A percentile compares a stretch with the other conserved stretches of the same genome.
Conservation (phyloP, 2,329 filamentous ascomycete genomes). For the Neofusicoccum sp. region DNA sequence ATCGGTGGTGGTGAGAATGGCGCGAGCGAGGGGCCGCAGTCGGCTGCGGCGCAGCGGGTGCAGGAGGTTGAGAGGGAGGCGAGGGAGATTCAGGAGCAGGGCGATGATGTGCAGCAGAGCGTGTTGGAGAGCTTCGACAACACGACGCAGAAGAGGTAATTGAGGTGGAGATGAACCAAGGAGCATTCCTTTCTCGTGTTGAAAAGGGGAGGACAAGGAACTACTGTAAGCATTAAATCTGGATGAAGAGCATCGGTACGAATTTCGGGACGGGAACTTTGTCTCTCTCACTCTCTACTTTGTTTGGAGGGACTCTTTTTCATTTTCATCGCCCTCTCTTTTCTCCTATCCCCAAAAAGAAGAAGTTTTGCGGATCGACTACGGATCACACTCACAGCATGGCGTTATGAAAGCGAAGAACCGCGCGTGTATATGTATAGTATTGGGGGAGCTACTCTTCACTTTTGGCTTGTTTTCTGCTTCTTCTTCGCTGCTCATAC, state of each 20-base stretch:
- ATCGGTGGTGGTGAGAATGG: not conserved
- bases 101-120: slow-evolving; percentile 18
- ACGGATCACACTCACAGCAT: not conserved
- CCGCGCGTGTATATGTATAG: slow-evolving; percentile 1
- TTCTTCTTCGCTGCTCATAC: slow-evolving; percentile 4
- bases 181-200: not conserved
- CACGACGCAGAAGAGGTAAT: slow-evolving; percentile 17
- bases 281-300: no score
- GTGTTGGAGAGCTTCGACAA: slow-evolving; percentile 20
- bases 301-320: not conserved
- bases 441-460: not conserved
- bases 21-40: not conserved
- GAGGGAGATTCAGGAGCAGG: slow-evolving; percentile 18
- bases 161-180: not conserved
- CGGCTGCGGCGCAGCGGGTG: not conserved
- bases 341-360: not conserved
- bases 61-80: slow-evolving; percentile 16
- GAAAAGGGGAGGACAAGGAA: not conserved
- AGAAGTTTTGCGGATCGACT: not conserved
- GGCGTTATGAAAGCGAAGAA: slow-evolving; percentile 4
- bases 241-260: no score
- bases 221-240: not conserved
- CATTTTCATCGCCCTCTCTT: not conserved
- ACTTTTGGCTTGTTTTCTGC: not conserved
- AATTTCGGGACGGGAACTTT: no score